Conservation (phyloP, 495 filamentous ascomycete species). For the Tuber borchii region DNA sequence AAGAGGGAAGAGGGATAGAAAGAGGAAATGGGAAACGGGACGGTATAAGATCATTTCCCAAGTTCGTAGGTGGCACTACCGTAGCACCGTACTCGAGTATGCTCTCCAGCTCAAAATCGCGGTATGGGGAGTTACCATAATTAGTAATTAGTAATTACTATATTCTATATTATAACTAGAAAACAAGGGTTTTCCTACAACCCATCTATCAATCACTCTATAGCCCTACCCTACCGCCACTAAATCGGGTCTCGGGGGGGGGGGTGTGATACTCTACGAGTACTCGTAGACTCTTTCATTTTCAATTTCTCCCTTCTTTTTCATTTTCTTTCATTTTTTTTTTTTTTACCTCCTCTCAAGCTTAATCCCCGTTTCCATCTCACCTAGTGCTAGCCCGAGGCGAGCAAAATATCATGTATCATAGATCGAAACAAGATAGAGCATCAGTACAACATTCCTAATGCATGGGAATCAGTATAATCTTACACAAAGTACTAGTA, state of each 20-base stretch:
- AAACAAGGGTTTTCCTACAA: not conserved
- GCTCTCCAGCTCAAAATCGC: not conserved
- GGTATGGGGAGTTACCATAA: not conserved
- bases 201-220: not conserved
- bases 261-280: not conserved
- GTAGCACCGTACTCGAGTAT: too few relatives aligned
- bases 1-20: constrained; percentile 10
- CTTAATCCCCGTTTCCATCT: not conserved
- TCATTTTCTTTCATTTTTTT: too few relatives aligned
- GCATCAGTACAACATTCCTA: not conserved
- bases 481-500: not conserved
- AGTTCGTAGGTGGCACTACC: not conserved
- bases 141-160: too few relatives aligned
- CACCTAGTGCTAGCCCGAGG: not conserved
- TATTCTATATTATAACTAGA: not conserved
- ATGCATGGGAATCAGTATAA: not conserved
- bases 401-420: not conserved
- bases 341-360: not conserved
- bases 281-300: not conserved
- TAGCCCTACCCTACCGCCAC: too few relatives aligned
- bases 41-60: not conserved
- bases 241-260: not conserved
- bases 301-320: not conserved
- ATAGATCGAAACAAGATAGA: not conserved
- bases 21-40: not conserved